Conservation (phyloP, 2,329 filamentous ascomycete species). For the Xylaria sp. region DNA sequence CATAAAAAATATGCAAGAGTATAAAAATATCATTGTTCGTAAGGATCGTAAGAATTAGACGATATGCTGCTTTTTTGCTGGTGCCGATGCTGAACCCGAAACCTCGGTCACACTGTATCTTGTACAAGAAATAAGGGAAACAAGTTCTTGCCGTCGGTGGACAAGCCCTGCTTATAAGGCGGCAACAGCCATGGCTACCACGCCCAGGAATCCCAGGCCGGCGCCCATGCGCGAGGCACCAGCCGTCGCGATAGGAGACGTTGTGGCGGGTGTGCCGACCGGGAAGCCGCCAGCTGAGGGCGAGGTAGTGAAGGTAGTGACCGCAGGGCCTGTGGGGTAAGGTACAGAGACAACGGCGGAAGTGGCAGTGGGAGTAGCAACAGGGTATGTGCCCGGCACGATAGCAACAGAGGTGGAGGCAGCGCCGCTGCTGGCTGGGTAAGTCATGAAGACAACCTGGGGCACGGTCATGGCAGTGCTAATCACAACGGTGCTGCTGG, state of each 20-base stretch:
- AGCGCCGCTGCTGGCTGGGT: slow-evolving; percentile 40
- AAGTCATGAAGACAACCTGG: slow-evolving; percentile 53
- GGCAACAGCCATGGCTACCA: slow-evolving; percentile 58
- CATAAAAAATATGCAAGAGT: slow-evolving; percentile 45
- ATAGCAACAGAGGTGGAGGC: slow-evolving; percentile 56
- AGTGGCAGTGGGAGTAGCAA: slow-evolving; percentile 48
- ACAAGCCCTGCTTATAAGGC: slow-evolving; percentile 56
- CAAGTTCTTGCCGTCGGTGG: slow-evolving; percentile 9
- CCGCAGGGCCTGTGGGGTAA: slow-evolving; percentile 51
- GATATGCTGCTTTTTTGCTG: slow-evolving; percentile 32
- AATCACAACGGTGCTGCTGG: slow-evolving; percentile 60
- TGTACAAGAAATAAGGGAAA: slow-evolving; percentile 35
- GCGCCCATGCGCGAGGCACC: slow-evolving; percentile 53
- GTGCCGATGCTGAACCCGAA: slow-evolving; percentile 23
- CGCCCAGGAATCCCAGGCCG: slow-evolving; percentile 59
- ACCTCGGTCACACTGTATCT: slow-evolving; percentile 30
- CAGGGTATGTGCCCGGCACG: slow-evolving; percentile 54
- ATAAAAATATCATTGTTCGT: slow-evolving; percentile 56
- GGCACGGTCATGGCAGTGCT: slow-evolving; percentile 60
- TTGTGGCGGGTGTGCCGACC: slow-evolving; percentile 36
- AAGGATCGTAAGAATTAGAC: slow-evolving; percentile 67
- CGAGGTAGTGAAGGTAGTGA: slow-evolving; percentile 55
- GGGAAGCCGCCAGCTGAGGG: slow-evolving; percentile 50
- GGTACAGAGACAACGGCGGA: slow-evolving; percentile 44
- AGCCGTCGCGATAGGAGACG: slow-evolving; percentile 47